Conservation (phyloP, 257 asterid species). For the Nemophila menziesii region DNA sequence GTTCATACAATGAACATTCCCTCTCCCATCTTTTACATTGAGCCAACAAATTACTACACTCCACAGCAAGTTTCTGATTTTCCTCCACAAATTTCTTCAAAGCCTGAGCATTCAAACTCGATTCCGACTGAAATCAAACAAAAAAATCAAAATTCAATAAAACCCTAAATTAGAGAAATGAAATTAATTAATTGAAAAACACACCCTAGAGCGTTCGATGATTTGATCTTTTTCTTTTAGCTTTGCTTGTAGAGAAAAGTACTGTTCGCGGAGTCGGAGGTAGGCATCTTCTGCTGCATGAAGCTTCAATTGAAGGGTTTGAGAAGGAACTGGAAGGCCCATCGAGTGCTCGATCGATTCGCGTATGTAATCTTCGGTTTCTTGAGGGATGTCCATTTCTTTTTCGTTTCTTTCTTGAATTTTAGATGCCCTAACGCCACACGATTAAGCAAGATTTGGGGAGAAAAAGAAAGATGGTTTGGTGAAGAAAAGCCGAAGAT, state of each 20-base stretch:
- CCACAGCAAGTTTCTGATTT: conserved; percentile 72
- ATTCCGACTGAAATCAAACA: conserved; percentile 47
- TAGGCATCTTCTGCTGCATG: conserved; percentile 53
- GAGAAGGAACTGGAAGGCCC: conserved; percentile 59
- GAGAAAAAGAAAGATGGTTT: background rate
- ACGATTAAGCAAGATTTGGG: background rate
- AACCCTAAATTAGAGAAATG: background rate
- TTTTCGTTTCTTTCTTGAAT: background rate
- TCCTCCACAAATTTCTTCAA: conserved; percentile 90
- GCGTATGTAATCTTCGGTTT: conserved; percentile 67
- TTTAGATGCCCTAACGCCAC: background rate
- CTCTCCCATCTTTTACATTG: conserved; percentile 78
- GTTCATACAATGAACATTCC: conserved; percentile 81
- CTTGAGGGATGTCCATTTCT: conserved; percentile 65
- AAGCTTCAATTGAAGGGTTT: conserved; percentile 52
- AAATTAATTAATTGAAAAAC: background rate
- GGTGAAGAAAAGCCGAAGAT: background rate
- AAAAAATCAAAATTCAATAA: background rate
- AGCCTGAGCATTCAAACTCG: conserved; percentile 83
- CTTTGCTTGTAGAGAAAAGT: conserved; percentile 43
- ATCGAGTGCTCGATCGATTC: conserved; percentile 58
- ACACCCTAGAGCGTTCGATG: conserved; percentile 70
- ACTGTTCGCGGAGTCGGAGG: conserved; percentile 37
- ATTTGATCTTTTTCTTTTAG: conserved; percentile 57
- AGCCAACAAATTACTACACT: conserved; percentile 57